Evolutionary conservation across 306 rosid species (phyloP).

Genomic region (Vigna reflexopilosa): DNA sequence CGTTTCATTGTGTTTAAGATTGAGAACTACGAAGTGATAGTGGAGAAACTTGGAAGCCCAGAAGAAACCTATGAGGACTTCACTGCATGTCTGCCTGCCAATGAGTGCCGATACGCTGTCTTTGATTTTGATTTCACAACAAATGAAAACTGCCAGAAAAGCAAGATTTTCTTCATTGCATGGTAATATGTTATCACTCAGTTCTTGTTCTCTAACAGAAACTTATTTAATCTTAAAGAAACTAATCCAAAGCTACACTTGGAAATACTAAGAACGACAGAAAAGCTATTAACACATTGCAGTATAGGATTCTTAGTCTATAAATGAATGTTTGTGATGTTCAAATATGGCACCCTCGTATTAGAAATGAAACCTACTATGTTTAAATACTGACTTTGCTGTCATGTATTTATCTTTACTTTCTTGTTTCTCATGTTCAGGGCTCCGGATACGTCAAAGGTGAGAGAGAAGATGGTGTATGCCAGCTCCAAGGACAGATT

Average conservation of each 20-base stretch:
- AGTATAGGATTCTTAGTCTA: background rate
- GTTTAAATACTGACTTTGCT: constrained; percentile 1
- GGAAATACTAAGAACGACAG: background rate
- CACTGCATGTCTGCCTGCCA: constrained; percentile 46
- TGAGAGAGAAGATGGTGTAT: constrained; percentile 60
- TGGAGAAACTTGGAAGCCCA: constrained; percentile 56
- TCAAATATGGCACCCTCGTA: too few species aligned
- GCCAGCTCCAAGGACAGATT: constrained; percentile 61
- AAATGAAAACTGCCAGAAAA: constrained; percentile 56
- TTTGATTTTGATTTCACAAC: constrained; percentile 66
- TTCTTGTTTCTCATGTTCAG: constrained; percentile 35
- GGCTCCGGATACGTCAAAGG: constrained; percentile 53
- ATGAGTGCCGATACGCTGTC: constrained; percentile 69
- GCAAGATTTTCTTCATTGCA: constrained; percentile 71
- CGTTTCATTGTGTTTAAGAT: constrained; percentile 66
- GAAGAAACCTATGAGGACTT: constrained; percentile 58
- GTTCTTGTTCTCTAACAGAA: background rate
- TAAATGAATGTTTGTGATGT: background rate
- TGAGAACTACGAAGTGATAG: constrained; percentile 52
- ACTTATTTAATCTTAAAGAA: background rate
- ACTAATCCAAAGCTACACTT: background rate
- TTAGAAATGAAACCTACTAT: background rate
- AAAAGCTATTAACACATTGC: background rate
- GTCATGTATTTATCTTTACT: background rate
- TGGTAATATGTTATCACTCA: constrained; percentile 48